Base-by-base conservation (phyloP, 1,284 basidiomycete species). In the Fomes fomentarius region DNA sequence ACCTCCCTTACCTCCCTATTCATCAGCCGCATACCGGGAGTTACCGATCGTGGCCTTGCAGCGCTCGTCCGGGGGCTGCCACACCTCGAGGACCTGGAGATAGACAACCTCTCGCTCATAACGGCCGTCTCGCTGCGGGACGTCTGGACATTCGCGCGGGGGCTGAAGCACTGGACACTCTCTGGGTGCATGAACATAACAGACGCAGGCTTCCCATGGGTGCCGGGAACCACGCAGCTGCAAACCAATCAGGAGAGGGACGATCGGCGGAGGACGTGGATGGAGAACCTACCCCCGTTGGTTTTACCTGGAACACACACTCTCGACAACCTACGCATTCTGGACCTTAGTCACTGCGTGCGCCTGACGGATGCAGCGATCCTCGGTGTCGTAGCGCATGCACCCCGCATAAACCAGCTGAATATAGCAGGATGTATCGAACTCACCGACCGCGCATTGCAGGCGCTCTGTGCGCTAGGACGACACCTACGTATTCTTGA, bases 401-500 rank as follows among this genome's bases (percentile, higher is more conserved):
- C 93, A 41, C 89, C 91, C 1, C 83, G 83, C 62, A 83, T 98
- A 59, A 83, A 93, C 55, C 89, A 83, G 57, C 71, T 98, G 50
- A 85, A 86, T 42, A 74, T 98, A 42, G 86, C 93, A 24, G 93
- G 94, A 48, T 98, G 96, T 72, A 72, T 79, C n/a, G 70, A 78
- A 47, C 77, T 98, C 66, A 94, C 93, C 3, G 89, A 97, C 72
- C 76, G 74, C 53, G 78, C 85, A 0, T 71, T 95, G 47, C 80
- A 84, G 59, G 84, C 81, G 63, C 84, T 97, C 33, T 82, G 82
- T 61, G 79, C 76, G 66, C 79, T 97, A 24, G 89, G 91, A 14
- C 85, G 85, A 63, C 81, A 91, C 65, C 73, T 98, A 45, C 92
- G 94, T 68, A 85, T 89, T 62, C 72, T 98, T 24, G 87, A 92